phyloP scores from a whole-genome alignment of 78 protist species.

The Dictyostelium brefeldianum region DNA sequence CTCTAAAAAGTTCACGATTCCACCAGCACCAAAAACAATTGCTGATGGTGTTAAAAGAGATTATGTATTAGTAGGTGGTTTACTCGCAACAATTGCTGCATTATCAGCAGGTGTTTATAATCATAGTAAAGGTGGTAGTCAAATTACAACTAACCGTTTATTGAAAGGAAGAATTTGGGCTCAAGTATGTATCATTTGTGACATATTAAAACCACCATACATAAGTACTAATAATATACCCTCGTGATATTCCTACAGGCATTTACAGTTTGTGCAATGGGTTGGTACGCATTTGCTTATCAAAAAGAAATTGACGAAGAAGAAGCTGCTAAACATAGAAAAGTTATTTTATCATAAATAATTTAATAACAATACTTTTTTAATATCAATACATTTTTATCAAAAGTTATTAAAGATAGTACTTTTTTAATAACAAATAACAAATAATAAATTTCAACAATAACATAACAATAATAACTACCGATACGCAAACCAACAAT shows the following conservation, averaged over 20 bases:
- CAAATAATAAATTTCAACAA: not conserved
- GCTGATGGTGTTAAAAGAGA: slow-evolving; percentile 68
- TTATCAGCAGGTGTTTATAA: slow-evolving; percentile 59
- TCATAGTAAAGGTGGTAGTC: slow-evolving; percentile 56
- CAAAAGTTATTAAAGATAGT: not conserved
- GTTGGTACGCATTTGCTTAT: slow-evolving; percentile 61
- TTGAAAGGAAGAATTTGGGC: slow-evolving; percentile 71
- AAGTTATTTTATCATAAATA: slow-evolving; percentile 47
- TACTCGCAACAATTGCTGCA: not conserved
- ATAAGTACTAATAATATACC: too few relatives aligned
- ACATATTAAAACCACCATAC: too few relatives aligned
- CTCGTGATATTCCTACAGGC: not conserved
- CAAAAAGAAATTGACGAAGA: slow-evolving; percentile 22
- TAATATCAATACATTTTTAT: not conserved
- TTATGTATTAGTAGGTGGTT: slow-evolving; percentile 70
- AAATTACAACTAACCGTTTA: slow-evolving; percentile 23
- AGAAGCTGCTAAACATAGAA: slow-evolving; percentile 50
- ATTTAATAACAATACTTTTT: not conserved
- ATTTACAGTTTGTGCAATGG: slow-evolving; percentile 56
- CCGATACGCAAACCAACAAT: not conserved
- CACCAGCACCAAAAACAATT: slow-evolving; percentile 71
- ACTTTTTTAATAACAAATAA: not conserved
- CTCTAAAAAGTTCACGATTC: slow-evolving; percentile 56
- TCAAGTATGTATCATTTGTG: slow-evolving; percentile 45
- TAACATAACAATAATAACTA: not conserved